Percentiles rank a stretch among this genome's conserved stretches.
These are phyloP conservation scores for Phaeosphaeria sp. DNA, from an alignment of 2,329 filamentous ascomycete species.

Conservation along the genomic window DNA sequence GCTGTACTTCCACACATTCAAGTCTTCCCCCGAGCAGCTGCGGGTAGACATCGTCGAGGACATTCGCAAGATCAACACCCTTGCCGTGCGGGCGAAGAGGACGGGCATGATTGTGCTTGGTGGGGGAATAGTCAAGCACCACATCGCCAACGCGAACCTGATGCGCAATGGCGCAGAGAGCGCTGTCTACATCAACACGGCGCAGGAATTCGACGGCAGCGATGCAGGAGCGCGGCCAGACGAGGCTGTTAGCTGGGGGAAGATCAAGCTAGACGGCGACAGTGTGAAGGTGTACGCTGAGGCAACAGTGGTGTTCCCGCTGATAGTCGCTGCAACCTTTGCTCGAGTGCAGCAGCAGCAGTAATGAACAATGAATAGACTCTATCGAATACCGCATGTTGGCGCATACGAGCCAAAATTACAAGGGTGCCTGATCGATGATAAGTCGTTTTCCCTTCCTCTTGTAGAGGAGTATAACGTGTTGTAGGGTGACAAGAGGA, in stretches of 20 bases:
- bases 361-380: too few species aligned
- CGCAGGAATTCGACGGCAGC: constrained; percentile 95
- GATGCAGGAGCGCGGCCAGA: constrained; percentile 95
- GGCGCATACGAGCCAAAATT: too few species aligned
- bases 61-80: constrained; percentile 89
- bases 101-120: constrained; percentile 96
- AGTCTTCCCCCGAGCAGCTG: constrained; percentile 79
- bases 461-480: too few species aligned
- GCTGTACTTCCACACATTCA: constrained; percentile 98
- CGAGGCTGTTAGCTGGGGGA: constrained; percentile 97
- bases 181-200: constrained; percentile 97
- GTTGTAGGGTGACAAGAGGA: too few species aligned
- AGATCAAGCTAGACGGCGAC: constrained; percentile 89
- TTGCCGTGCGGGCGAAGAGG: constrained; percentile 84
- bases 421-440: too few species aligned
- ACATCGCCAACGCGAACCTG: constrained; percentile 95
- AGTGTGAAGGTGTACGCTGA: constrained; percentile 84
- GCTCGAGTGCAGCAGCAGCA: constrained; percentile 51
- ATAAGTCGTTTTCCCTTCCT: too few species aligned
- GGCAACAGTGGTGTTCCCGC: constrained; percentile 70
- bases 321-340: constrained; percentile 72
- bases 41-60: constrained; percentile 93
- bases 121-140: constrained; percentile 95
- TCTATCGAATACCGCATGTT: too few species aligned
- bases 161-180: constrained; percentile 98